A percentile compares a stretch with the other conserved stretches of the same genome.
phyloP scores from a whole-genome alignment of 306 rosid genomes.

The Lotus japonicus region DNA sequence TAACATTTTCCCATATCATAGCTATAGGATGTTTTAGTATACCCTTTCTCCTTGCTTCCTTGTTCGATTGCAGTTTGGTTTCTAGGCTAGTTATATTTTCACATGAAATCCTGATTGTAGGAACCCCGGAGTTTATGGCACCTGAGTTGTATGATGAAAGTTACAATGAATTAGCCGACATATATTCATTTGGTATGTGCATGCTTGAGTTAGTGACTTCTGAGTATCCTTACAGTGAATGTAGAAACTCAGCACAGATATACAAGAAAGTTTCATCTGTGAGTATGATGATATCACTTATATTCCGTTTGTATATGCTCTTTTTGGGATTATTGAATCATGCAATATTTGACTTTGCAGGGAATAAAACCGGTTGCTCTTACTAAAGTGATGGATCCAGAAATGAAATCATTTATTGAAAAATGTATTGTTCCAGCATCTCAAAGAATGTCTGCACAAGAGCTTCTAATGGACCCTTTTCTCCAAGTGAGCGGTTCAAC shows the following conservation, averaged over 20 bases:
- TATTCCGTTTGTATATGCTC: neutral
- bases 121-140: slow-evolving; percentile 55
- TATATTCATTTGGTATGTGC: slow-evolving; percentile 54
- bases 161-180: slow-evolving; percentile 43
- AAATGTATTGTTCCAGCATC: slow-evolving; percentile 41
- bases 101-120: slow-evolving; percentile 14
- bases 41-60: neutral
- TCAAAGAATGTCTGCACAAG: slow-evolving; percentile 35
- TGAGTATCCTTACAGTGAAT: slow-evolving; percentile 47
- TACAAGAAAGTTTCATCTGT: slow-evolving; percentile 54
- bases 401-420: slow-evolving; percentile 29
- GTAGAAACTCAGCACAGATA: slow-evolving; percentile 46
- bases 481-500: slow-evolving; percentile 19
- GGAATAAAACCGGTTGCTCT: slow-evolving; percentile 38
- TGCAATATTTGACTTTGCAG: slow-evolving; percentile 13
- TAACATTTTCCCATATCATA: slow-evolving; percentile 2
- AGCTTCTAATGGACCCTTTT: slow-evolving; percentile 34
- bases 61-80: neutral
- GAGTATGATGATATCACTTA: slow-evolving; percentile 3
- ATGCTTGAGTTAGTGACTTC: slow-evolving; percentile 47
- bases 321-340: slow-evolving; percentile 2
- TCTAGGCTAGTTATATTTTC: neutral
- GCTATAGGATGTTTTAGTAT: neutral
- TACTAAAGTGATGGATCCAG: slow-evolving; percentile 26
- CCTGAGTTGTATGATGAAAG: slow-evolving; percentile 48